These are phyloP conservation scores for Penicillium sp. DNA, from an alignment of 2,329 filamentous ascomycete genomes.

Conservation along the genomic window DNA sequence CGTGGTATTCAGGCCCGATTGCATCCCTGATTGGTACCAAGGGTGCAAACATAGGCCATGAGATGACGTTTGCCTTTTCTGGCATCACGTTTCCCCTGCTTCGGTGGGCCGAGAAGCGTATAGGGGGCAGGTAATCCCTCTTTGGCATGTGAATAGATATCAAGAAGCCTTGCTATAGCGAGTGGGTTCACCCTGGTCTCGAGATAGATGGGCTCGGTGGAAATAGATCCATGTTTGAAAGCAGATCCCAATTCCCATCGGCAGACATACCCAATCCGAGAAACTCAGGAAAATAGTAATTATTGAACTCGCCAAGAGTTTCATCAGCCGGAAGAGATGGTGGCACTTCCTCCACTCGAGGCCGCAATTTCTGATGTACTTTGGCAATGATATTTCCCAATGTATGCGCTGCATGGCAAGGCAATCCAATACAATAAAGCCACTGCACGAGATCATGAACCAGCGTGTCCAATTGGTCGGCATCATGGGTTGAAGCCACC, in stretches of 20 bases:
- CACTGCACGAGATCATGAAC: conserved; percentile 40
- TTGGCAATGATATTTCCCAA: conserved; percentile 42
- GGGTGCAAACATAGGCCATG: conserved; percentile 40
- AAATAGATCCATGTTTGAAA: conserved; percentile 30
- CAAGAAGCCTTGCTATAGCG: not conserved
- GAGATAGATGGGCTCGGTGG: conserved; percentile 44
- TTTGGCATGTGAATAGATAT: not conserved
- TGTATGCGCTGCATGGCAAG: conserved; percentile 46
- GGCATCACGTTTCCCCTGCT: conserved; percentile 32
- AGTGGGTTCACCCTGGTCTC: not conserved
- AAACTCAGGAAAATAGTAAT: conserved; percentile 35
- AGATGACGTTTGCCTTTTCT: conserved; percentile 36
- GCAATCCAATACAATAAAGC: conserved; percentile 45
- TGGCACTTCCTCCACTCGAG: conserved; percentile 16
- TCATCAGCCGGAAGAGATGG: conserved; percentile 9
- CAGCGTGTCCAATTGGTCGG: conserved; percentile 36
- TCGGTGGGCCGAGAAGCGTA: conserved; percentile 33
- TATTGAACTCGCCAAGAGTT: conserved; percentile 22
- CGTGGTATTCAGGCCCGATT: conserved; percentile 38
- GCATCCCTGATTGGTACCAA: conserved; percentile 31
- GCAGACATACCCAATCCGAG: conserved; percentile 32
- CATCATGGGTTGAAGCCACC: conserved; percentile 31
- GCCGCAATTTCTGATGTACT: conserved; percentile 37
- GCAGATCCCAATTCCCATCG: conserved; percentile 31
- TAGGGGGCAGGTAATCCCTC: conserved; percentile 21